Percentiles rank a stretch among this genome's conserved stretches.
Conservation (phyloP, 2,329 filamentous ascomycete genomes). For the Colletotrichum godetiae region DNA sequence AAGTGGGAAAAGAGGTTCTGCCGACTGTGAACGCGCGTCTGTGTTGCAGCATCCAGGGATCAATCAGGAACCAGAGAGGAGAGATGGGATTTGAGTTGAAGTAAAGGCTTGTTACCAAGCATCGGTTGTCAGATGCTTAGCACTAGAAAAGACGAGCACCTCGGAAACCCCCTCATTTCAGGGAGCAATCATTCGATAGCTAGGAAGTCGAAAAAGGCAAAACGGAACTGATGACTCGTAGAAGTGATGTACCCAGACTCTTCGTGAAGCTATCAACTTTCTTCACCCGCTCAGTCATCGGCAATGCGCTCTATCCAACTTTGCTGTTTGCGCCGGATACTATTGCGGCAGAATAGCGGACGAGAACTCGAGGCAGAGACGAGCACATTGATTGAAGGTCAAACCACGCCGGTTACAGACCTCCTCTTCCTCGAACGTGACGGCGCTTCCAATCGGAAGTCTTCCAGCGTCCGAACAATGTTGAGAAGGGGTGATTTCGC, state of each 20-base stretch:
- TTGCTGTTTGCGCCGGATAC: too few species aligned
- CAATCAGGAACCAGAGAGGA: too few species aligned
- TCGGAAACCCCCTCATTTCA: background rate
- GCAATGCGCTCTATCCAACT: too few species aligned
- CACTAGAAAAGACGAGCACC: background rate
- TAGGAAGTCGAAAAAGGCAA: background rate
- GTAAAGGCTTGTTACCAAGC: background rate
- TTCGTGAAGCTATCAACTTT: background rate
- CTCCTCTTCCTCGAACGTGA: background rate
- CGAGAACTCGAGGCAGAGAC: too few species aligned
- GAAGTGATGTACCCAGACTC: background rate
- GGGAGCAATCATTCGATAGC: background rate
- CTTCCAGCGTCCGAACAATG: conserved; percentile 21
- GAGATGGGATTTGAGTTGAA: background rate
- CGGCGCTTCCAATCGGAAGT: conserved; percentile 12
- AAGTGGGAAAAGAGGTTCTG: background rate
- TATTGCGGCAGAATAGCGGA: too few species aligned
- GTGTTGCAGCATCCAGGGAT: background rate
- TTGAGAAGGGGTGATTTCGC: background rate
- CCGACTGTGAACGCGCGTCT: background rate
- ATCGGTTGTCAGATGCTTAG: background rate
- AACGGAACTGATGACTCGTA: background rate
- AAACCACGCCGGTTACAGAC: background rate
- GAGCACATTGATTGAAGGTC: background rate
- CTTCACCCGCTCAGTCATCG: background rate